phyloP scores from a whole-genome alignment of 306 rosid species.

The Trichosanthes truncata region DNA sequence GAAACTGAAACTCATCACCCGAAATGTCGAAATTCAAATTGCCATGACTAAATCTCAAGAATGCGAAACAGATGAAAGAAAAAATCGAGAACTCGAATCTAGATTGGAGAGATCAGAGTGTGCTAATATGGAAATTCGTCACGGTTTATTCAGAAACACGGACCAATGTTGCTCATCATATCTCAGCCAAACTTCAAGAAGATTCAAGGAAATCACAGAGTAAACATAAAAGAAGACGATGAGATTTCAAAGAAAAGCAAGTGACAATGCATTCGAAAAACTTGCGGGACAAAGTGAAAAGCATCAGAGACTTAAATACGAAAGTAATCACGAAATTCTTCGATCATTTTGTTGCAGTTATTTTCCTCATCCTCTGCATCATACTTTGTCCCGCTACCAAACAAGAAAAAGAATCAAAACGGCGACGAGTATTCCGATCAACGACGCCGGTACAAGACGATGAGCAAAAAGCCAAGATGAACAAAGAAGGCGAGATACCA shows the following conservation, averaged over 20 bases:
- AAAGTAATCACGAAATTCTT: conserved; percentile 9
- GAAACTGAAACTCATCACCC: no score
- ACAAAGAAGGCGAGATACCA: neutral
- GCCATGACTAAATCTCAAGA: no score
- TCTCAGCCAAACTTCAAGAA: conserved; percentile 1
- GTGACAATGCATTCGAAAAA: neutral
- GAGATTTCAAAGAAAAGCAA: neutral
- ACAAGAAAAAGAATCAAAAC: neutral
- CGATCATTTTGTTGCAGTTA: conserved; percentile 19
- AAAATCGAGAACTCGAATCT: no score
- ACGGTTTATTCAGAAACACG: conserved; percentile 18
- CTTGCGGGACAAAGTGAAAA: neutral
- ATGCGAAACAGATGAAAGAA: conserved; percentile 13
- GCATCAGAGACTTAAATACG: conserved; percentile 18
- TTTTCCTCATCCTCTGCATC: conserved; percentile 11
- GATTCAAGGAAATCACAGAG: neutral
- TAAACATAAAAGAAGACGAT: neutral
- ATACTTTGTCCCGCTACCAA: neutral
- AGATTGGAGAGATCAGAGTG: conserved; percentile 14
- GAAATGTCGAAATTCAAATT: no score
- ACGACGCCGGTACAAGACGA: neutral
- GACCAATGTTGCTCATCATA: conserved; percentile 9
- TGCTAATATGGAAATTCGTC: conserved; percentile 10
- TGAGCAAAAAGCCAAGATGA: neutral
- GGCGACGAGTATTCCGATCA: neutral